These are phyloP conservation scores for Ramaria rubella DNA, from an alignment of 768 basidiomycete species.

Conservation along the genomic window DNA sequence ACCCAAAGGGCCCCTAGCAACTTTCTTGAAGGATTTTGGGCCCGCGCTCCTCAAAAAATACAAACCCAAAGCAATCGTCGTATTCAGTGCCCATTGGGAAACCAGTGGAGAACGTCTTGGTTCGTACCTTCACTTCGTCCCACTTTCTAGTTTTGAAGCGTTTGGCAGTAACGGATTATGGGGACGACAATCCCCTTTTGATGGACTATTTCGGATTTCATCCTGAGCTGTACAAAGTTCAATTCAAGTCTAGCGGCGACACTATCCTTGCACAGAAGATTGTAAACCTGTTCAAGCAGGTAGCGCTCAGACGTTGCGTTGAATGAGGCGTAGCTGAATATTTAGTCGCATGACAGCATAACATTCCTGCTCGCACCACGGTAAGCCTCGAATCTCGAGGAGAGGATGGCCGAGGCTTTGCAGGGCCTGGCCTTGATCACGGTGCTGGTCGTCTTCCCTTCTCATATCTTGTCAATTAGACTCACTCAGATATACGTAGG, in stretches of 20 bases:
- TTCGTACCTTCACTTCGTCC: conserved; percentile 20
- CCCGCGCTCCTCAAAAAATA: conserved; percentile 61
- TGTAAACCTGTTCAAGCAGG: conserved; percentile 54
- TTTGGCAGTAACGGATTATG: conserved; percentile 64
- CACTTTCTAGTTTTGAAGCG: not conserved
- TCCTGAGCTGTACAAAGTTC: conserved; percentile 46
- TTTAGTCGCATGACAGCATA: conserved; percentile 34
- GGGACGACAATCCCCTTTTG: conserved; percentile 65
- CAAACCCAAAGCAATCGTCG: conserved; percentile 69
- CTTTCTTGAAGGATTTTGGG: conserved; percentile 62
- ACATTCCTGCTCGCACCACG: conserved; percentile 42
- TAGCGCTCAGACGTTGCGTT: conserved; percentile 16
- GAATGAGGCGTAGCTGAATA: not conserved
- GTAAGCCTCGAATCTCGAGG: conserved; percentile 50
- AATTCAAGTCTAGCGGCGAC: conserved; percentile 63
- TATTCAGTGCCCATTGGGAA: conserved; percentile 84
- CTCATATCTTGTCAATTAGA: not conserved
- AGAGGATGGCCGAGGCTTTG: conserved; percentile 56
- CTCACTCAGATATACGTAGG: conserved; percentile 19
- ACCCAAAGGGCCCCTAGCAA: conserved; percentile 45
- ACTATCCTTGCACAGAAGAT: conserved; percentile 48
- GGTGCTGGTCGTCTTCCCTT: conserved; percentile 20
- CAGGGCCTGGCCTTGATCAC: conserved; percentile 65
- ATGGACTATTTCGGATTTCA: conserved; percentile 73
- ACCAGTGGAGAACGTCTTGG: conserved; percentile 51